Base-by-base conservation (phyloP, 371 early-diverging fungal genomes). In the Mucor velutinosus region DNA sequence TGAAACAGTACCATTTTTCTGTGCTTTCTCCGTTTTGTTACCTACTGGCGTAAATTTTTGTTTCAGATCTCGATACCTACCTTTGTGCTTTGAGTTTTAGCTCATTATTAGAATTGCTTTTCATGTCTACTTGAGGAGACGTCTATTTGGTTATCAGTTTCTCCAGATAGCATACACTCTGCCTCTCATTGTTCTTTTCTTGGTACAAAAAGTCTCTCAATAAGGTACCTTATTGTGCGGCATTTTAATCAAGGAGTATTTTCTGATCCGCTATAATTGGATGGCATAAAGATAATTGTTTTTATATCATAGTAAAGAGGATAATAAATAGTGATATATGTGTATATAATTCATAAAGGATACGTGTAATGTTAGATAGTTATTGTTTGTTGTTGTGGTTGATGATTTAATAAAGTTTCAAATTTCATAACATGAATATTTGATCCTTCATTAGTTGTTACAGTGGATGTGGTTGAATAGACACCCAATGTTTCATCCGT, bases 401-500 rank as follows among this genome's bases (percentile, higher is more conserved):
- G 51, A 23, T 51, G 51, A 51, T 51, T 51, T 51, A 23, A 25
- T 11, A 25, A 25, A 51, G 51, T 23, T 51, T 21, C 12, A 51
- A 23, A 51, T 25, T 51, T 51, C 51, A 51, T 51, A 25, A n/a
- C n/a, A n/a, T 51, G 51, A 51, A 51, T 25, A 23, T 51, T 51
- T 25, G 51, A 17, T 21, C 25, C 11, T 17, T 33, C 49, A 39
- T n/a, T 35, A n/a, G 35, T 35, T 29, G 35, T 39, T 21, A 51
- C 30, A 17, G 33, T 63, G 5, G 58, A 32, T 1, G 63, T 57
- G 8, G 57, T 57, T 64, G 64, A 64, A 64, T 57, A 64, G 4
- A 64, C 57, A 32, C 43, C 58, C 19, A 58, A 35, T 49, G 65
- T 45, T 65, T 65, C 58, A 49, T 65, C 65, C 1, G 58, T 65